A percentile compares a stretch with the other conserved stretches of the same genome.
phyloP scores from a whole-genome alignment of 176 grass and related monocot species.

The Pontederia crassipes region DNA sequence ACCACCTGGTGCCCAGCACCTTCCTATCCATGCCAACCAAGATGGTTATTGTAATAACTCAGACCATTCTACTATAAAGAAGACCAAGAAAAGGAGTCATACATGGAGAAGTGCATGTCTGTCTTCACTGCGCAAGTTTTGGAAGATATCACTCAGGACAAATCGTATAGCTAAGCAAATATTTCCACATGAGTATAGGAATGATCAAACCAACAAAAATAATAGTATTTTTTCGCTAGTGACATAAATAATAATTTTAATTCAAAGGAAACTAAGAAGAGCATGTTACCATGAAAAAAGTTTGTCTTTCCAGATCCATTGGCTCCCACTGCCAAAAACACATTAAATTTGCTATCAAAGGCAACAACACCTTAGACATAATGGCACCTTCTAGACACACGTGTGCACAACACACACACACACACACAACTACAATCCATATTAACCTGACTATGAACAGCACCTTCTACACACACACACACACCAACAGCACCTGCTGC shows the following conservation, averaged over 20 bases:
- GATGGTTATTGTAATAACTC: constrained; percentile 6
- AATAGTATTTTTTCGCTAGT: background rate
- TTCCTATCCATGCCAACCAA: constrained; percentile 48
- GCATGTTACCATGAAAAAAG: constrained; percentile 87
- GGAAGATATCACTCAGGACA: constrained; percentile 96
- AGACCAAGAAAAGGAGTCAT: constrained; percentile 30
- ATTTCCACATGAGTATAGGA: constrained; percentile 21
- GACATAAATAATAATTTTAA: background rate
- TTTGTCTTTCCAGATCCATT: constrained; percentile 99
- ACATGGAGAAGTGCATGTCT: constrained; percentile 96
- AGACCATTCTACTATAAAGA: constrained; percentile 23
- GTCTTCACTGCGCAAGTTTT: constrained; percentile 83
- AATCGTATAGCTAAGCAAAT: constrained; percentile 81
- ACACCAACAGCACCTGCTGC: no score
- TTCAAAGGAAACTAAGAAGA: background rate
- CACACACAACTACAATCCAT: no score
- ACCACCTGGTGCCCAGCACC: constrained; percentile 96
- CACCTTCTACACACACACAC: no score
- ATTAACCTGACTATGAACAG: no score
- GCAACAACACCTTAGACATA: background rate
- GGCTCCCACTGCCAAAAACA: constrained; percentile 70
- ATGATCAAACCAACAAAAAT: background rate
- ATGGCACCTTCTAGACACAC: background rate
- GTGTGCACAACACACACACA: background rate
- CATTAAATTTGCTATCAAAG: background rate